These are phyloP conservation scores for Syncephalastrum monosporum DNA, from an alignment of 371 early-diverging fungal species.

Conservation along the genomic window DNA sequence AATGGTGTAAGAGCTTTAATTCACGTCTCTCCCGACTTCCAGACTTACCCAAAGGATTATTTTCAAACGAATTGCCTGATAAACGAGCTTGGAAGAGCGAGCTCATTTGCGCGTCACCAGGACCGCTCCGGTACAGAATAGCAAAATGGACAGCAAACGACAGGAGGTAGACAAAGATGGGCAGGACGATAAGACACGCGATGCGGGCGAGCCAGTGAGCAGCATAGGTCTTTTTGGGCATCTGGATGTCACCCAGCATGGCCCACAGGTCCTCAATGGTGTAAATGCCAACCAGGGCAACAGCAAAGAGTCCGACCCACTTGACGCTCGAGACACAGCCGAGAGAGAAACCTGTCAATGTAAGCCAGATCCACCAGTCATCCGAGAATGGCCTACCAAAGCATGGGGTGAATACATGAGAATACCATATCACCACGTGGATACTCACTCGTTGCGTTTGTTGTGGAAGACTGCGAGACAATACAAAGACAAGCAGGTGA, in stretches of 20 bases:
- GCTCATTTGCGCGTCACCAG: slow-evolving; percentile 97
- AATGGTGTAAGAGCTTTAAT: background rate
- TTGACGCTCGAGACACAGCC: slow-evolving; percentile 93
- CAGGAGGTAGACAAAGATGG: slow-evolving; percentile 83
- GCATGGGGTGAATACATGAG: background rate
- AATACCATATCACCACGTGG: background rate
- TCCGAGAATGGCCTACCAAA: slow-evolving; percentile 70
- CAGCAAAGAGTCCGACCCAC: slow-evolving; percentile 98
- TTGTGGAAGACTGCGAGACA: slow-evolving; percentile 75
- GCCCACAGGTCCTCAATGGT: slow-evolving; percentile 95
- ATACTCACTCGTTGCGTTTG: slow-evolving; percentile 57
- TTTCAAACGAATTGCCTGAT: slow-evolving; percentile 73
- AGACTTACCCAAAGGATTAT: slow-evolving; percentile 76
- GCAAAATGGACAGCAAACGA: slow-evolving; percentile 92
- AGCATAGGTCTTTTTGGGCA: slow-evolving; percentile 69
- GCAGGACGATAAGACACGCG: slow-evolving; percentile 83
- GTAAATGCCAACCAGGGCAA: slow-evolving; percentile 92
- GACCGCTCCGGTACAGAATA: slow-evolving; percentile 82
- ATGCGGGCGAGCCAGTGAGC: slow-evolving; percentile 80
- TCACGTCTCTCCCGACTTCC: background rate
- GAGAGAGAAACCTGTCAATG: slow-evolving; percentile 88
- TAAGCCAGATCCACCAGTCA: slow-evolving; percentile 87
- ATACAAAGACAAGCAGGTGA: slow-evolving; percentile 82
- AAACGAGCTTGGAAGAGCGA: slow-evolving; percentile 96
- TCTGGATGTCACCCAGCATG: slow-evolving; percentile 77